A percentile compares a stretch with the other conserved stretches of the same genome.
These are phyloP conservation scores for Alternaria sp. DNA, from an alignment of 2,329 filamentous ascomycete genomes.

Conservation along the genomic window DNA sequence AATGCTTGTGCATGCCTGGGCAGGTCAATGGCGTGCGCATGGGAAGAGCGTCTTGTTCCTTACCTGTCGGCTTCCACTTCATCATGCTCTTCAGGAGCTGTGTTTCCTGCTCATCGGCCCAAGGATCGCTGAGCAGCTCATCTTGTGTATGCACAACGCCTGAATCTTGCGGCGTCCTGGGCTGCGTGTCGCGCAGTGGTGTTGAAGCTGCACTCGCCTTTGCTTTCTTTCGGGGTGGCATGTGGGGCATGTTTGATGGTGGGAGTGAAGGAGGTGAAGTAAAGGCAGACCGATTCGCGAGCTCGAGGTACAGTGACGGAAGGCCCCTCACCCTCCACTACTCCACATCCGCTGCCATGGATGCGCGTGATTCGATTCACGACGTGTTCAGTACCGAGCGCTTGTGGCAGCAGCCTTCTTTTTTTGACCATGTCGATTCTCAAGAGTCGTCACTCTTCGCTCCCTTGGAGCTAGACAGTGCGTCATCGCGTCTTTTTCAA, in stretches of 20 bases:
- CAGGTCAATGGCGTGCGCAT: fast-evolving
- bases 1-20: constrained; percentile 64
- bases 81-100: constrained; percentile 93
- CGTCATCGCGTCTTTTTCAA: constrained; percentile 37
- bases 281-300: constrained; percentile 6
- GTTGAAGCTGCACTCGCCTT: constrained; percentile 67
- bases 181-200: constrained; percentile 54
- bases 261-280: constrained; percentile 5
- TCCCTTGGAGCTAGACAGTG: constrained; percentile 49
- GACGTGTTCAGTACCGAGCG: constrained; percentile 71
- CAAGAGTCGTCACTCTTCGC: constrained; percentile 46
- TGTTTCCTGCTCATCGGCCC: constrained; percentile 95
- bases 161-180: constrained; percentile 53
- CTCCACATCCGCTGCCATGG: constrained; percentile 25
- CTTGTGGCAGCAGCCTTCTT: constrained; percentile 65
- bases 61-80: constrained; percentile 91
- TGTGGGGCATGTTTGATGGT: constrained; percentile 43
- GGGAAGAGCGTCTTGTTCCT: background rate
- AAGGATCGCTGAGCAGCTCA: constrained; percentile 71
- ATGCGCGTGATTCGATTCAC: constrained; percentile 56
- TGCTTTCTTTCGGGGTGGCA: constrained; percentile 76
- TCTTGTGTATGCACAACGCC: constrained; percentile 62
- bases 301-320: constrained; percentile 25
- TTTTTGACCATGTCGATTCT: constrained; percentile 41
- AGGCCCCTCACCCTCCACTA: constrained; percentile 30